These are phyloP conservation scores for Argentina anserina DNA, from an alignment of 306 rosid genomes.

Conservation along the genomic window DNA sequence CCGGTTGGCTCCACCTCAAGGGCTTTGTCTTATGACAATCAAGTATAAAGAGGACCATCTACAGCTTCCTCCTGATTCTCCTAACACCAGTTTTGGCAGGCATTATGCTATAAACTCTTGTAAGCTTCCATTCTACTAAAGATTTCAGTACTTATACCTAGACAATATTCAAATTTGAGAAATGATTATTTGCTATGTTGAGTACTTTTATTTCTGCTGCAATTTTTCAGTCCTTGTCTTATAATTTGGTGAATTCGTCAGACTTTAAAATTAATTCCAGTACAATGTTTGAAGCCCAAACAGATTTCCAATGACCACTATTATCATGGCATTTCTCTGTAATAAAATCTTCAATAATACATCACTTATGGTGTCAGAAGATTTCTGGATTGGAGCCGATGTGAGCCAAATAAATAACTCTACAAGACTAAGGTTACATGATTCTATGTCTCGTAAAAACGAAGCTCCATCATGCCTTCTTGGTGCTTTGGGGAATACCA, in stretches of 20 bases:
- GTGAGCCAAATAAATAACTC: not conserved
- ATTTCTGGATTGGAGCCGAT: not conserved
- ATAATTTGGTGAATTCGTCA: too few relatives aligned
- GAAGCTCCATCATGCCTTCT: conserved; percentile 93
- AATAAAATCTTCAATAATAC: not conserved
- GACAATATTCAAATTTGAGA: conserved; percentile 7
- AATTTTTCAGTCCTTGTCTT: not conserved
- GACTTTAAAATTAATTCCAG: too few relatives aligned
- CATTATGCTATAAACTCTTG: conserved; percentile 63
- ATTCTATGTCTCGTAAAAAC: conserved; percentile 65
- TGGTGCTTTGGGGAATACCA: conserved; percentile 83
- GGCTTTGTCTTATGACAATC: conserved; percentile 71
- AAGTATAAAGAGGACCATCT: conserved; percentile 69
- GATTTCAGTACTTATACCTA: conserved; percentile 8
- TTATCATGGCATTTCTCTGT: not conserved
- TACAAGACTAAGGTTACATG: not conserved
- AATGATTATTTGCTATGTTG: not conserved
- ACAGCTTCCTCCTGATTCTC: conserved; percentile 58
- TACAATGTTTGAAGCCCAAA: not conserved
- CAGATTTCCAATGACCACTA: not conserved
- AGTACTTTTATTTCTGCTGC: not conserved
- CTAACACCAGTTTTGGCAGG: conserved; percentile 69
- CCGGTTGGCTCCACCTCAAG: conserved; percentile 66
- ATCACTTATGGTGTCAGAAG: not conserved
- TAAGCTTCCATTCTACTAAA: conserved; percentile 67